phyloP scores from a whole-genome alignment of 1,139 yeast species.

The Hyphopichia burtonii region DNA sequence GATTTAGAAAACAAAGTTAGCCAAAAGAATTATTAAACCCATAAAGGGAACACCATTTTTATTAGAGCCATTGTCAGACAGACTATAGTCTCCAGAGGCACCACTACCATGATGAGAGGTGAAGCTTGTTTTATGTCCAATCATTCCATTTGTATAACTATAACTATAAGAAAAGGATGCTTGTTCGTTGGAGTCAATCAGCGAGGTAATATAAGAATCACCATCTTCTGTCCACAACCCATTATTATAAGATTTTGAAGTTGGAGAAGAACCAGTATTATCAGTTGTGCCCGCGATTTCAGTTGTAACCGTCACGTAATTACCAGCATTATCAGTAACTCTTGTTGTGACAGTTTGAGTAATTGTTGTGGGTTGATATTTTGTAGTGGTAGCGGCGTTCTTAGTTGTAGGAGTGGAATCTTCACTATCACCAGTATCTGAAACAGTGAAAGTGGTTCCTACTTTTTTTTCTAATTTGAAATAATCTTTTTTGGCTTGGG shows the following conservation, averaged over 20 bases:
- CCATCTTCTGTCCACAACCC: neutral
- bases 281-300: conserved; percentile 4
- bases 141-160: neutral
- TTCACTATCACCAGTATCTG: neutral
- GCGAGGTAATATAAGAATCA: neutral
- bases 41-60: neutral
- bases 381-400: neutral
- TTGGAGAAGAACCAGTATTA: conserved; percentile 8
- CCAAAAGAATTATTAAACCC: neutral
- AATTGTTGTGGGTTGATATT: neutral
- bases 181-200: conserved; percentile 1
- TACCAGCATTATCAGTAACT: conserved; percentile 7
- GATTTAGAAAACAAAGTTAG: neutral
- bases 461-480: conserved; percentile 6
- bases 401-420: neutral
- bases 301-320: conserved; percentile 8
- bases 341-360: neutral
- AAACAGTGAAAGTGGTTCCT: neutral
- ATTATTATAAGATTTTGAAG: conserved; percentile 6
- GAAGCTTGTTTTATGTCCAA: neutral
- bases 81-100: neutral
- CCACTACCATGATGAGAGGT: conserved; percentile 1
- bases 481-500: conserved; percentile 51
- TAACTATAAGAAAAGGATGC: conserved; percentile 1
- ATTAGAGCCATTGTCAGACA: neutral